phyloP scores from a whole-genome alignment of 306 rosid genomes.

The Lablab purpureus region DNA sequence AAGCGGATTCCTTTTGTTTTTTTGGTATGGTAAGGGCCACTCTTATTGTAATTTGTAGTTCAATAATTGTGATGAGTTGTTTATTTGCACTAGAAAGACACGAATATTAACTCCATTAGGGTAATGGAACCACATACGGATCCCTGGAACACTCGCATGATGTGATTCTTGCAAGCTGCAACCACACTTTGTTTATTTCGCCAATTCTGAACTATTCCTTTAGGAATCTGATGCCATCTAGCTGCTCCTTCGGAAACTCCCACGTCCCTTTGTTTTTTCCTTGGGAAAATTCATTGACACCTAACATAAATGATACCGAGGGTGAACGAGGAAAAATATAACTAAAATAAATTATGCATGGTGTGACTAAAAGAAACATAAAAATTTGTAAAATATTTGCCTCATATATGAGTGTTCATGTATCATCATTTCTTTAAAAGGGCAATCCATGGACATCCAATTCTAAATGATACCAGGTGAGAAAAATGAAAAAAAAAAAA shows the following conservation, averaged over 20 bases:
- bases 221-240: constrained; percentile 48
- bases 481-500: no score
- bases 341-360: neutral
- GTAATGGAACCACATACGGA: neutral
- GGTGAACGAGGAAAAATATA: neutral
- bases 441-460: neutral
- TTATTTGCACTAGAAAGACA: constrained; percentile 30
- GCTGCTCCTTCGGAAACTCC: constrained; percentile 21
- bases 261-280: neutral
- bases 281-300: neutral
- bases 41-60: constrained; percentile 5
- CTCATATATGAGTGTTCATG: neutral
- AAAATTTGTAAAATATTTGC: no score
- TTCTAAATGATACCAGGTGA: neutral
- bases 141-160: constrained; percentile 27
- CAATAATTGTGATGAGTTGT: constrained; percentile 2
- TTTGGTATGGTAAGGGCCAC: neutral
- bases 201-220: constrained; percentile 16
- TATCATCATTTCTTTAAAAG: no score
- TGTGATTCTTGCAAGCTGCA: constrained; percentile 27
- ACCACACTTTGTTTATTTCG: neutral
- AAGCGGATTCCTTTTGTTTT: neutral
- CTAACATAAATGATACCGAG: neutral
- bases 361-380: no score
- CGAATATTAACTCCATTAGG: neutral